phyloP scores from a whole-genome alignment of 352 stramenopile species.

The Phytophthora capsici region DNA sequence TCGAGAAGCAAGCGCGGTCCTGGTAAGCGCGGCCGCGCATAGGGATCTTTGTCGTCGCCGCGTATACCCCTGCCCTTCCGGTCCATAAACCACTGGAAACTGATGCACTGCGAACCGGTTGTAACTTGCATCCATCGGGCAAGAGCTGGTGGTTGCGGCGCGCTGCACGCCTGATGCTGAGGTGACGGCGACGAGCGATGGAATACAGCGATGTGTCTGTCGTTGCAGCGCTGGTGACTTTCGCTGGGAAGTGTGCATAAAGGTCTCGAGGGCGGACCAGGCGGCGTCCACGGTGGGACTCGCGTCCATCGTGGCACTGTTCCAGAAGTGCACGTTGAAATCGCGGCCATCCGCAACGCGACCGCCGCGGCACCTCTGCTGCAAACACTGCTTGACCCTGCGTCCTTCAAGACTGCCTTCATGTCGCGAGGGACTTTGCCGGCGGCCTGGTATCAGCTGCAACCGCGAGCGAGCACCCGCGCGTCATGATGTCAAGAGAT shows the following conservation, averaged over 20 bases:
- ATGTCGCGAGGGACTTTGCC: constrained; percentile 34
- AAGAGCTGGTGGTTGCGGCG: constrained; percentile 11
- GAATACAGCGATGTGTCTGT: constrained; percentile 26
- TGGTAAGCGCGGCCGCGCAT: constrained; percentile 2
- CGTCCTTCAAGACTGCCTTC: constrained; percentile 22
- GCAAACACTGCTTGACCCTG: background rate
- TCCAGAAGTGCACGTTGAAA: constrained; percentile 17
- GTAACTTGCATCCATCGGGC: background rate
- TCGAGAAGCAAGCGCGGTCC: background rate
- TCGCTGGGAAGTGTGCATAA: background rate
- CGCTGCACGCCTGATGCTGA: constrained; percentile 17
- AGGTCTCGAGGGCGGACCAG: constrained; percentile 14
- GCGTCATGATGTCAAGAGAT: constrained; percentile 5
- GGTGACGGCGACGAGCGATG: constrained; percentile 20
- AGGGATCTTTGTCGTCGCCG: constrained; percentile 6
- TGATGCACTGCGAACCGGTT: constrained; percentile 1
- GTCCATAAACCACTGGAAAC: background rate
- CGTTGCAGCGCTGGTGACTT: background rate
- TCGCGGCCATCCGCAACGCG: background rate
- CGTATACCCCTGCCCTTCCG: background rate
- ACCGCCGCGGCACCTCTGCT: constrained; percentile 2
- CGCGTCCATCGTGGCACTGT: too few species aligned
- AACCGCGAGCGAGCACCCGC: background rate
- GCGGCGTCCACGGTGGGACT: constrained; percentile 19
- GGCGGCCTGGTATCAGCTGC: background rate